Evolutionary conservation across 345 rosid species (phyloP).

Genomic region (Carallia pectinifolia): DNA sequence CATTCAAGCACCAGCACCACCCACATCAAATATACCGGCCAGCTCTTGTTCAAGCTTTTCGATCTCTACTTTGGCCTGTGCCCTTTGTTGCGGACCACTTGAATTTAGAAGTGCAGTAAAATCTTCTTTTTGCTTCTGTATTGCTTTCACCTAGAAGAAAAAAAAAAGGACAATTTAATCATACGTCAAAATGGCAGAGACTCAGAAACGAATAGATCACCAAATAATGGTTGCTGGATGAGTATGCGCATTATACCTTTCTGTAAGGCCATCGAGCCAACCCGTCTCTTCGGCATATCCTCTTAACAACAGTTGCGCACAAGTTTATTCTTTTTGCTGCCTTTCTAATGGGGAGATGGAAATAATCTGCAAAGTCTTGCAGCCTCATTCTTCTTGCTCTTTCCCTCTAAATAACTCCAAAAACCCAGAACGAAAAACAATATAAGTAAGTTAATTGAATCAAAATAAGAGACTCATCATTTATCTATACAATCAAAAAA

Average conservation of each 20-base stretch:
- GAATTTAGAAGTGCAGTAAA: conserved; percentile 7
- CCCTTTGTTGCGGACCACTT: conserved; percentile 24
- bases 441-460: background rate
- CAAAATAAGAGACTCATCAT: background rate
- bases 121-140: conserved; percentile 25
- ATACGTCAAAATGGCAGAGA: background rate
- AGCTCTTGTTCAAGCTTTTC: conserved; percentile 27
- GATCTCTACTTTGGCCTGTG: conserved; percentile 26
- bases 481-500: no score
- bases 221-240: background rate
- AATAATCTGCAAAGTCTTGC: conserved; percentile 34
- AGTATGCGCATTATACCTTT: conserved; percentile 35
- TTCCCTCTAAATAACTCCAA: conserved; percentile 50
- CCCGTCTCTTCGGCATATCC: conserved; percentile 40
- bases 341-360: conserved; percentile 50
- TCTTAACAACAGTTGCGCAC: conserved; percentile 64
- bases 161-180: background rate
- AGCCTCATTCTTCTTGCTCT: conserved; percentile 43
- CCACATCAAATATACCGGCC: conserved; percentile 20
- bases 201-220: no score
- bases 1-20: background rate
- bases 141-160: conserved; percentile 36
- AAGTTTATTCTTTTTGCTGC: conserved; percentile 46
- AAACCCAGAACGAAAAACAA: background rate
- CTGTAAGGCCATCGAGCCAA: conserved; percentile 58